Base-by-base conservation (phyloP, 345 rosid species). In the Jatropha curcas region DNA sequence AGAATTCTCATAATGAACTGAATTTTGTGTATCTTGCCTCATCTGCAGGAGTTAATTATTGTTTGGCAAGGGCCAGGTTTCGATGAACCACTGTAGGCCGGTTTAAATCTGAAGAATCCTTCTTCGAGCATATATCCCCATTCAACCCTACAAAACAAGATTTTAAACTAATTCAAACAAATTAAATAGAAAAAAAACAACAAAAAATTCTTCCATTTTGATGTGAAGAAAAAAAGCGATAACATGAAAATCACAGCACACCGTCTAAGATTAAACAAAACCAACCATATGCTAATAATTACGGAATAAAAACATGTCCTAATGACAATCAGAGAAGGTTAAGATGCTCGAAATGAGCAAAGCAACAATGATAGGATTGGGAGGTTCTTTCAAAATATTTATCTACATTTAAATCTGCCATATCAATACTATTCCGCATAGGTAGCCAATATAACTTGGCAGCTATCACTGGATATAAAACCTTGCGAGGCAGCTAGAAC, bases 41-140 rank as follows among this genome's bases (percentile, higher is more conserved):
- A 72, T 92, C 98, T 12, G 96, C 93, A 45, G 78, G 91, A 96
- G 75, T 83, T 74, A 86, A 95, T 91, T 79, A 95, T 92, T 60
- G 97, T 95, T 78, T 95, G 99, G 77, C 92, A 65, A 63, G 98
- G 92, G 51, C 99, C 99, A 52, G 99, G 96, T 84, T 91, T 95
- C 84, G 99, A 82, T 92, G 91, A 68, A 92, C 99, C 87, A 90
- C 90, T 7, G 97, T 92, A 12, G 96, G 97, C 28, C 97, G 98
- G 75, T 85, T 92, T 79, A 87, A 85, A 79, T 92, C 97, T 72
- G 72, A 64, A 35, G 93, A 74, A 76, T 83, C 78, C 96, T 86
- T 83, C 94, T 89, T 77, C 97, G 87, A 60, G 88, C 24, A 81
- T 84, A 89, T 73, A n/a, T n/a, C n/a, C n/a, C 96, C 97, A 78